These are phyloP conservation scores for Termitomyces sp. DNA, from an alignment of 768 basidiomycete genomes.

Conservation along the genomic window DNA sequence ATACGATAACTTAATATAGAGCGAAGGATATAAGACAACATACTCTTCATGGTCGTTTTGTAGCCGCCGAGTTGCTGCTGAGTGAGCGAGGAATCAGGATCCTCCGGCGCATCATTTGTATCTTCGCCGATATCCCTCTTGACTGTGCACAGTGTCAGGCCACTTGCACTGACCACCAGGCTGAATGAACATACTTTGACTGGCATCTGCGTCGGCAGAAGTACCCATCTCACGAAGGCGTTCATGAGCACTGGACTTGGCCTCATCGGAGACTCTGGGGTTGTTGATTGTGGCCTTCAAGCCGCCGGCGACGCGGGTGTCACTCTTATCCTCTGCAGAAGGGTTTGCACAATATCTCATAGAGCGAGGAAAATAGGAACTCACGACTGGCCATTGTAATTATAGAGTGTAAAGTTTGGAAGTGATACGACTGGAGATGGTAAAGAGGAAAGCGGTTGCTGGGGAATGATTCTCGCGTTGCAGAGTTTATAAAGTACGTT, in stretches of 20 bases:
- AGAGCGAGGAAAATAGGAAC: neutral
- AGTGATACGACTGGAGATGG: neutral
- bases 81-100: neutral
- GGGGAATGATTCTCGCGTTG: neutral
- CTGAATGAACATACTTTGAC: neutral
- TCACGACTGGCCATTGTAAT: neutral
- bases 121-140: neutral
- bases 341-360: neutral
- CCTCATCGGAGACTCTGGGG: conserved; percentile 51
- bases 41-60: conserved; percentile 25
- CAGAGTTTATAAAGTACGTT: neutral
- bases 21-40: neutral
- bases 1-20: neutral
- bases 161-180: fast-evolving
- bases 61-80: conserved; percentile 21
- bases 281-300: conserved; percentile 56
- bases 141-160: neutral
- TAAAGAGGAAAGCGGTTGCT: neutral
- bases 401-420: neutral
- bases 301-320: conserved; percentile 32
- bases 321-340: neutral
- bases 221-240: conserved; percentile 34
- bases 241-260: conserved; percentile 43
- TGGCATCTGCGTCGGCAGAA: conserved; percentile 3
- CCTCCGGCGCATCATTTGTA: neutral